Conservation (phyloP, 495 filamentous ascomycete genomes). For the Penicillium herquei region DNA sequence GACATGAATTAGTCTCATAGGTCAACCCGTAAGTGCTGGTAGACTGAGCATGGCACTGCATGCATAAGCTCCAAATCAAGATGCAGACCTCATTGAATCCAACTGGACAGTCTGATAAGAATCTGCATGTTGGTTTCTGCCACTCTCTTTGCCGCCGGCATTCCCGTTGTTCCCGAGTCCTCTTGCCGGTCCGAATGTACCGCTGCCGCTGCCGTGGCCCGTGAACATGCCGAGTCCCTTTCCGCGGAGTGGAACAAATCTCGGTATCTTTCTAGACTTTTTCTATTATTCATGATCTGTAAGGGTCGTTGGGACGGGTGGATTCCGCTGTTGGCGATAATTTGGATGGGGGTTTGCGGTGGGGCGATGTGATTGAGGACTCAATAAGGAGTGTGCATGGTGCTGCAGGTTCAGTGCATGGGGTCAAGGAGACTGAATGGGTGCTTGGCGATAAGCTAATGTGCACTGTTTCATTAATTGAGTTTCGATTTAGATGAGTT, state of each 20-base stretch:
- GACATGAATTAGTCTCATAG: too few relatives aligned
- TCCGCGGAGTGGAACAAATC: slow-evolving; percentile 4
- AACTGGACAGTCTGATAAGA: too few relatives aligned
- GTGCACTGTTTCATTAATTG: too few relatives aligned
- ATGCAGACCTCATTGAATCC: too few relatives aligned
- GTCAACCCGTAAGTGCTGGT: too few relatives aligned
- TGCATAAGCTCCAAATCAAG: too few relatives aligned
- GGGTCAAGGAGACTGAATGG: too few relatives aligned
- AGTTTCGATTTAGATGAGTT: too few relatives aligned
- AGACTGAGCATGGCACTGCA: too few relatives aligned
- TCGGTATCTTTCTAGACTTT: background rate
- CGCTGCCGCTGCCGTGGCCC: too few relatives aligned
- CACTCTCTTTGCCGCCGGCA: slow-evolving; percentile 11
- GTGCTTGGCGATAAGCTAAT: too few relatives aligned
- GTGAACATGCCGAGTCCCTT: slow-evolving; percentile 8
- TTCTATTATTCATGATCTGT: background rate
- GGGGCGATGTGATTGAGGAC: background rate
- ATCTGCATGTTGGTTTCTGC: too few relatives aligned
- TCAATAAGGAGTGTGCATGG: background rate
- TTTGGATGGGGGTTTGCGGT: background rate
- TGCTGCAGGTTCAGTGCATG: background rate
- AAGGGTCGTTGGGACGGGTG: background rate
- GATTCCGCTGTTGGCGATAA: background rate
- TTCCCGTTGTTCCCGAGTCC: slow-evolving; percentile 9
- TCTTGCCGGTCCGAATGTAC: slow-evolving; percentile 8